phyloP scores from a whole-genome alignment of 1,284 basidiomycete species.

The Trichosporon faecale region DNA sequence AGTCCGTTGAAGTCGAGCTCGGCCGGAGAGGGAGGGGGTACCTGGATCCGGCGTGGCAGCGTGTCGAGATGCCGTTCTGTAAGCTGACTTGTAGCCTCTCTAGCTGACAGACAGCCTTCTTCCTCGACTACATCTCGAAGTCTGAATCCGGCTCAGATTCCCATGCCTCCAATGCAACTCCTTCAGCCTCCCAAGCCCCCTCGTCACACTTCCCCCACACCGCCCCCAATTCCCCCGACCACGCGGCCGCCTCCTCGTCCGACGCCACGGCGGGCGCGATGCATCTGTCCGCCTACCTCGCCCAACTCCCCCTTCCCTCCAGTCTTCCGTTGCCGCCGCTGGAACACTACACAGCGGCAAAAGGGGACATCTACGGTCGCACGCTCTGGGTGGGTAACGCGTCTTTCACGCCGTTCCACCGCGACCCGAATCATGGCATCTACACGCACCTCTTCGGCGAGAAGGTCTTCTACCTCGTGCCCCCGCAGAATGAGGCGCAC shows the following conservation, averaged over 20 bases:
- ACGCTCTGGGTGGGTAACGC: conserved; percentile 45
- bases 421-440: conserved; percentile 46
- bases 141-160: not conserved
- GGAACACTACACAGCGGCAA: conserved; percentile 33
- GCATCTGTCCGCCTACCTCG: conserved; percentile 33
- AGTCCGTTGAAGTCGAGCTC: conserved; percentile 43
- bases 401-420: conserved; percentile 47
- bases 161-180: not conserved
- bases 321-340: conserved; percentile 30
- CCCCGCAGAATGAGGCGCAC: conserved; percentile 29
- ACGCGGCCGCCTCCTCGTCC: not conserved
- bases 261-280: not conserved
- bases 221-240: not conserved
- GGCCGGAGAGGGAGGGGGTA: conserved; percentile 41
- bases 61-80: conserved; percentile 40
- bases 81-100: conserved; percentile 25
- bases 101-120: not conserved
- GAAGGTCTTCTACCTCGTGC: conserved; percentile 44
- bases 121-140: not conserved
- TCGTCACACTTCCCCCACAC: not conserved
- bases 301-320: conserved; percentile 38
- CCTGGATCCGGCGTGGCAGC: conserved; percentile 37
- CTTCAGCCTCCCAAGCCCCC: not conserved
- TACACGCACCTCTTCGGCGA: conserved; percentile 43
- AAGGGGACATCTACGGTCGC: conserved; percentile 36